phyloP scores from a whole-genome alignment of 1,139 yeast species.

The Pneumocystis wakefieldiae region DNA sequence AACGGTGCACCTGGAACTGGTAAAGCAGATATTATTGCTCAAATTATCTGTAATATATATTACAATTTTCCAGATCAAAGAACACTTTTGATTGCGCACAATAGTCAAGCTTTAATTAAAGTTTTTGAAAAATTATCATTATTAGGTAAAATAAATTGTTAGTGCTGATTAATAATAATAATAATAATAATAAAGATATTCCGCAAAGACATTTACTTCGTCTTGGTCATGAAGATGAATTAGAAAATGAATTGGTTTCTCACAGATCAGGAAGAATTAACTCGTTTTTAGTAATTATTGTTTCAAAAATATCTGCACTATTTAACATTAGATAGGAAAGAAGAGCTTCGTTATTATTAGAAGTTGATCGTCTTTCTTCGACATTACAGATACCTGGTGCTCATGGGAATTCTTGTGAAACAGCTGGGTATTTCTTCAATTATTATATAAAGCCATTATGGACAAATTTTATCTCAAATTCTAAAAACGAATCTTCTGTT shows the following conservation, averaged over 20 bases:
- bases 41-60: constrained; percentile 19
- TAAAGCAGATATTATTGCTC: constrained; percentile 24
- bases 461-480: constrained; percentile 17
- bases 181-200: constrained; percentile 12
- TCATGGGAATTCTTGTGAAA: constrained; percentile 30
- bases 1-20: constrained; percentile 39
- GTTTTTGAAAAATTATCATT: constrained; percentile 17
- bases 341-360: constrained; percentile 18
- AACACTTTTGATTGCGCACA: constrained; percentile 27
- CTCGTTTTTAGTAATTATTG: neutral
- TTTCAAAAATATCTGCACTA: neutral
- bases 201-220: constrained; percentile 19
- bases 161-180: neutral
- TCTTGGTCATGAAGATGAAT: constrained; percentile 18
- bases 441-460: constrained; percentile 25
- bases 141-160: constrained; percentile 1
- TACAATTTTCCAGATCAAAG: constrained; percentile 24
- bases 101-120: constrained; percentile 16
- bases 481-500: constrained; percentile 6
- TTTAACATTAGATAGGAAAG: constrained; percentile 6
- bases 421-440: constrained; percentile 29
- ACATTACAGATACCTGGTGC: constrained; percentile 29
- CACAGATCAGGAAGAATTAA: constrained; percentile 5
- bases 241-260: neutral
- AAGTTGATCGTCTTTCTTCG: constrained; percentile 26